Evolutionary conservation across 140 eudicot species (phyloP).

Genomic region (Bidens hawaiensis): DNA sequence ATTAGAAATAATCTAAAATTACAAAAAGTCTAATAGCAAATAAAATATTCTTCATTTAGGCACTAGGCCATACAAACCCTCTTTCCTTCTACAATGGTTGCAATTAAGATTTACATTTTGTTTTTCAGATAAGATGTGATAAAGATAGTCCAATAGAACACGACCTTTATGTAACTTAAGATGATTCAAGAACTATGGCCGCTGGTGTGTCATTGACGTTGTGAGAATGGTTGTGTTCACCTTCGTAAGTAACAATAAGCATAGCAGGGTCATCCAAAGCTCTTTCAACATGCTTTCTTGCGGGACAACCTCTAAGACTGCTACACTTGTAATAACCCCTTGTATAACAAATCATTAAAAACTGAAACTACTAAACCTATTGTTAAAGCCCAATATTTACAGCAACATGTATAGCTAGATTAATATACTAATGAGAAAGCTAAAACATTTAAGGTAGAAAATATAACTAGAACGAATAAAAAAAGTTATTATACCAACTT

Average conservation of each 20-base stretch:
- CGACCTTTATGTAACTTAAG: conserved; percentile 24
- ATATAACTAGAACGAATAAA: no score
- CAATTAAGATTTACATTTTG: conserved; percentile 16
- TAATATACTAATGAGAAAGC: no score
- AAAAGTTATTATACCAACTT: no score
- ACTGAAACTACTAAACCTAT: neutral
- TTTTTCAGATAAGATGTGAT: neutral
- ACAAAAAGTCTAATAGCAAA: neutral
- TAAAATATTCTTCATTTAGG: neutral
- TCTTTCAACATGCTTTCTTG: conserved; percentile 82
- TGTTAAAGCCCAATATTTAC: no score
- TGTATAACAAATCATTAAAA: neutral
- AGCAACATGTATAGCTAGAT: no score
- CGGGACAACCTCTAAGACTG: conserved; percentile 86
- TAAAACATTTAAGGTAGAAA: no score
- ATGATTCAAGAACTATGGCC: conserved; percentile 72
- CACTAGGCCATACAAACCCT: neutral
- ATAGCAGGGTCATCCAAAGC: conserved; percentile 80
- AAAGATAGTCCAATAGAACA: neutral
- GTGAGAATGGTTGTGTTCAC: conserved; percentile 73
- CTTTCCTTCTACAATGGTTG: conserved; percentile 7
- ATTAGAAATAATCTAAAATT: neutral
- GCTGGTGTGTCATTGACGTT: conserved; percentile 45
- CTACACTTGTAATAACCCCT: conserved; percentile 95
- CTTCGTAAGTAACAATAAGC: conserved; percentile 85